Evolutionary conservation across 371 early-diverging fungal genomes (phyloP).

Genomic region (Polyrhizophydium stewartii): DNA sequence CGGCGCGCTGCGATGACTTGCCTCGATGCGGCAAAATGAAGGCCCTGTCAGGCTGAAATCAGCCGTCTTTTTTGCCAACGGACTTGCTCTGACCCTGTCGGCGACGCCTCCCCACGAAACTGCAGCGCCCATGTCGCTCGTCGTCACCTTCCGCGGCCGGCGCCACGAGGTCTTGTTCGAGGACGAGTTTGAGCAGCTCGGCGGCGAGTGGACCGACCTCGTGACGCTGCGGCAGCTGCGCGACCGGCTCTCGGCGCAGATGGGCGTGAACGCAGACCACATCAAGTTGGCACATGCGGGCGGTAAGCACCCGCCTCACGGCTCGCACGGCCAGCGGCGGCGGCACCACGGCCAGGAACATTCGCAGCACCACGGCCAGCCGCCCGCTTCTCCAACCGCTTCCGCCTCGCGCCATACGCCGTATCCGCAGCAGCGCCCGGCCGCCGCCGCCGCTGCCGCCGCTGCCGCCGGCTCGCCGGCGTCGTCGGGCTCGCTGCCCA

Average conservation of each 20-base stretch:
- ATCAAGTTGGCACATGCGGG: conserved; percentile 30
- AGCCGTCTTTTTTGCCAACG: too few species aligned
- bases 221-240: conserved; percentile 19
- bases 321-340: too few species aligned
- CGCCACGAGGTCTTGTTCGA: conserved; percentile 13
- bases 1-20: too few species aligned
- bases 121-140: conserved; percentile 17
- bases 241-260: conserved; percentile 10
- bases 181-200: conserved; percentile 4
- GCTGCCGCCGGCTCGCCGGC: too few species aligned
- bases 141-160: conserved; percentile 14
- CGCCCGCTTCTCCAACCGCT: neutral
- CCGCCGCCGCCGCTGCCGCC: too few species aligned
- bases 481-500: too few species aligned
- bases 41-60: too few species aligned
- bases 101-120: neutral
- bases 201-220: conserved; percentile 16
- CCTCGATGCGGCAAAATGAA: too few species aligned
- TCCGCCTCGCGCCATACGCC: neutral
- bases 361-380: too few species aligned
- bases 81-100: too few species aligned
- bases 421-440: neutral
- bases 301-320: conserved; percentile 18
- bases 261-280: conserved; percentile 23
- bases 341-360: too few species aligned